A percentile compares a stretch with the other conserved stretches of the same genome.
phyloP scores from a whole-genome alignment of 2,329 filamentous ascomycete species.

The Daldinia sp. region DNA sequence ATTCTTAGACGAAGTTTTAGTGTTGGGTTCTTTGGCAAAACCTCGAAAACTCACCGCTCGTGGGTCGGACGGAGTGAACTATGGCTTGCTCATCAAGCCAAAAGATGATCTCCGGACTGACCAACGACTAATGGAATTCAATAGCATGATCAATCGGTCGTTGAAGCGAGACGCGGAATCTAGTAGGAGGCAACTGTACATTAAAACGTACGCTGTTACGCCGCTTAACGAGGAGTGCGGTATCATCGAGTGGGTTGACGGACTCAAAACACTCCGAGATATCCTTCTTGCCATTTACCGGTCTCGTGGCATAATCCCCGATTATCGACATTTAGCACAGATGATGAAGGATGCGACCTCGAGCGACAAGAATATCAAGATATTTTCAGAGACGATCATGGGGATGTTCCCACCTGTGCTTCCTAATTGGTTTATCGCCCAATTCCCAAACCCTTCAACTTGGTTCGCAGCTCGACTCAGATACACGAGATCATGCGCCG shows the following conservation, averaged over 20 bases:
- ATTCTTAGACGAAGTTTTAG: conserved; percentile 87
- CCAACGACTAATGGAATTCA: conserved; percentile 99
- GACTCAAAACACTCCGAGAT: conserved; percentile 91
- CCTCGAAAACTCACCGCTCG: conserved; percentile 88
- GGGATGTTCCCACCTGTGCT: conserved; percentile 81
- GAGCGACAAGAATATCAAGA: conserved; percentile 65
- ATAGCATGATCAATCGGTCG: conserved; percentile 95
- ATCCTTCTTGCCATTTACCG: conserved; percentile 83
- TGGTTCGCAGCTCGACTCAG: conserved; percentile 91
- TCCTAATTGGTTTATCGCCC: conserved; percentile 93
- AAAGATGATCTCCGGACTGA: conserved; percentile 98
- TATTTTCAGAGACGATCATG: conserved; percentile 74
- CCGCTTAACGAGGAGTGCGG: conserved; percentile 97
- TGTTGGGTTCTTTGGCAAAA: conserved; percentile 90
- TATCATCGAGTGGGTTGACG: conserved; percentile 98
- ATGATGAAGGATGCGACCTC: conserved; percentile 70
- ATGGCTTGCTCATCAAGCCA: conserved; percentile 94
- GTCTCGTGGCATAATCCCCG: conserved; percentile 72
- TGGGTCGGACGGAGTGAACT: conserved; percentile 86
- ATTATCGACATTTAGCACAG: conserved; percentile 73
- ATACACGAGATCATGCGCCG: conserved; percentile 92
- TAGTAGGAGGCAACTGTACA: conserved; percentile 88
- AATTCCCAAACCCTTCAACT: conserved; percentile 88
- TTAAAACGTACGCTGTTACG: conserved; percentile 96
- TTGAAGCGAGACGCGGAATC: conserved; percentile 91